Base-by-base conservation (phyloP, 345 rosid genomes). In the Ceriops decandra region DNA sequence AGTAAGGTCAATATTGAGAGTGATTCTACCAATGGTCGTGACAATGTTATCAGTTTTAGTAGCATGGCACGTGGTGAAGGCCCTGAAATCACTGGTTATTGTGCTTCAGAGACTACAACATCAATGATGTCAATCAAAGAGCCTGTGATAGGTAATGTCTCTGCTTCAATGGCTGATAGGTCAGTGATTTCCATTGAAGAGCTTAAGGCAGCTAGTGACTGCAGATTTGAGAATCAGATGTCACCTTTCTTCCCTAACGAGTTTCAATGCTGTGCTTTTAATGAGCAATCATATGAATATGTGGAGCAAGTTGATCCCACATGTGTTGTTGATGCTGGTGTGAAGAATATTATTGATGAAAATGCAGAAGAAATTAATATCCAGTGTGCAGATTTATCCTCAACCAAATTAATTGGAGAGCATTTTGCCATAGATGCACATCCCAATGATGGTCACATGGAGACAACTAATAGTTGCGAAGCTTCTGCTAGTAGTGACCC, bases 1-100 rank as follows among this genome's bases (percentile, higher is more conserved):
- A 66, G 66, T 56, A 57, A 67, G 74, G 33, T 52, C 7, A 19
- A 33, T 9, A 11, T 6, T 76, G 26, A 65, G 22, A 30, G 70
- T 66, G 78, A 72, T 77, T 61, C 72, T 38, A 64, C 71, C n/a
- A 59, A 42, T 46, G 63, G 67, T 64, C 60, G 17, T 70, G 49
- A 46, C 57, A 65, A 75, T 64, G 72, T 71, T 72, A 46, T 63
- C 42, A 57, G 46, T 77, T 72, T 62, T 63, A 16, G n/a, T 5
- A 72, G 52, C 53, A 30, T 51, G 42, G 64, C 70, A 42, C 56
- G 64, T 24, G 16, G 56, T 59, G 82, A 68, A 57, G 77, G 67
- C 27, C 66, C 36, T 16, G 57, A 59, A 35, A 30, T 20, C 22
- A 20, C 26, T 26, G 1, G 59, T 38, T 56, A 13, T 24, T 24